A percentile compares a stretch with the other conserved stretches of the same genome.
Evolutionary conservation across 2,329 filamentous ascomycete species (phyloP).

Genomic region (Orbilia brochopaga): DNA sequence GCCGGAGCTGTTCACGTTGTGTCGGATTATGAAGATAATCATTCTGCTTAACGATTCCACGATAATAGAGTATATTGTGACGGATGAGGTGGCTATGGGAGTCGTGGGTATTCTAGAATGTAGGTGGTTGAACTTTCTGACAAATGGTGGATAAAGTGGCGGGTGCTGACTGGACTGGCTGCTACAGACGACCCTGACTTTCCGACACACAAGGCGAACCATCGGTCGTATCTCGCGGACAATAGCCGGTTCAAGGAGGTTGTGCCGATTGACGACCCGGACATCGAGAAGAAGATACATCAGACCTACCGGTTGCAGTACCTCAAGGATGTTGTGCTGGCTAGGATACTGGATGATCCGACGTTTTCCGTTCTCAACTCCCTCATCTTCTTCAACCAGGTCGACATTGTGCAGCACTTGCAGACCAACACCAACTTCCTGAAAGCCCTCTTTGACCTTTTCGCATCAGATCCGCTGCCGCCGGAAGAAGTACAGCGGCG

Average conservation of each 20-base stretch:
- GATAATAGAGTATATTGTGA: conserved; percentile 92
- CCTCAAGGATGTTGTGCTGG: conserved; percentile 96
- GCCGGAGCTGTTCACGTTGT: conserved; percentile 83
- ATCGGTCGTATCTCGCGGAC: conserved; percentile 88
- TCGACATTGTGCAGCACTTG: conserved; percentile 95
- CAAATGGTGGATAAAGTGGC: too few relatives aligned
- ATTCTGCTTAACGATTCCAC: conserved; percentile 92
- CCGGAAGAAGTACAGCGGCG: conserved; percentile 64
- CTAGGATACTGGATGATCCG: conserved; percentile 92
- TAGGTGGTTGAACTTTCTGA: conserved; percentile 58
- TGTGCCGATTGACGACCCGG: conserved; percentile 82
- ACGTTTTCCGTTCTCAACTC: conserved; percentile 98
- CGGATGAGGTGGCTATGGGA: conserved; percentile 84
- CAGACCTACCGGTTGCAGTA: conserved; percentile 96
- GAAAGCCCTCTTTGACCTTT: conserved; percentile 85
- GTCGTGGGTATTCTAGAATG: conserved; percentile 94
- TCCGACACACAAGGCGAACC: conserved; percentile 95
- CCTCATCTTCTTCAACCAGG: conserved; percentile 98
- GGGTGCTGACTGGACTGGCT: conserved; percentile 56
- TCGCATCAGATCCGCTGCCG: conserved; percentile 60
- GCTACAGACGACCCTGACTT: conserved; percentile 90
- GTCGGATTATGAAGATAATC: conserved; percentile 97
- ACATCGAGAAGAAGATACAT: conserved; percentile 87
- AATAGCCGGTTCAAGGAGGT: conserved; percentile 94
- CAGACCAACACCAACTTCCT: conserved; percentile 80